These are phyloP conservation scores for Canariomyces notabilis DNA, from an alignment of 2,329 filamentous ascomycete species.

Conservation along the genomic window DNA sequence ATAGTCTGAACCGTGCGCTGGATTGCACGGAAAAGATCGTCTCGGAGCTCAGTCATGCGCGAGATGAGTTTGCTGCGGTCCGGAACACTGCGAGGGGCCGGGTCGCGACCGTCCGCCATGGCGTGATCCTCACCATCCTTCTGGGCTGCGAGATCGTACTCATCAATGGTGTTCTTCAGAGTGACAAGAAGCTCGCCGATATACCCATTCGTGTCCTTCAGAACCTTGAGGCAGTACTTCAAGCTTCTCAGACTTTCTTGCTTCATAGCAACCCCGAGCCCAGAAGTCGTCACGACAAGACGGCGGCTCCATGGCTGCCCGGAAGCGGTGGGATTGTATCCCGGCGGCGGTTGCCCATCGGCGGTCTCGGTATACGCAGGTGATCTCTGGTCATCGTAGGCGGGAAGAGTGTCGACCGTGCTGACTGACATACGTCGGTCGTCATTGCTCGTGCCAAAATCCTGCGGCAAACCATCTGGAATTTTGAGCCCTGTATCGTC, in stretches of 20 bases:
- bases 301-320: slow-evolving; percentile 66
- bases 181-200: slow-evolving; percentile 70
- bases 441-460: slow-evolving; percentile 31
- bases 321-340: slow-evolving; percentile 22
- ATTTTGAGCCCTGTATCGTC: slow-evolving; percentile 6
- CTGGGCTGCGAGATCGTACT: slow-evolving; percentile 57
- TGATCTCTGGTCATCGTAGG: slow-evolving; percentile 74
- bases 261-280: slow-evolving; percentile 85
- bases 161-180: slow-evolving; percentile 69
- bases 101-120: slow-evolving; percentile 20
- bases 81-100: slow-evolving; percentile 21
- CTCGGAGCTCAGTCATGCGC: slow-evolving; percentile 62
- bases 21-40: slow-evolving; percentile 71
- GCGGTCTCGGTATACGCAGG: slow-evolving; percentile 66
- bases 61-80: slow-evolving; percentile 49
- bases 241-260: slow-evolving; percentile 80
- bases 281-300: slow-evolving; percentile 84
- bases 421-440: slow-evolving; percentile 59
- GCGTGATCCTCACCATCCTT: slow-evolving; percentile 19
- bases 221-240: slow-evolving; percentile 75
- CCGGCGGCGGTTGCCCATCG: slow-evolving; percentile 29
- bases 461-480: background rate
- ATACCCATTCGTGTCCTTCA: slow-evolving; percentile 76
- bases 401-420: slow-evolving; percentile 70
- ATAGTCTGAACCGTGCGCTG: slow-evolving; percentile 78